Evolutionary conservation across 2,329 filamentous ascomycete genomes (phyloP).

Genomic region (Colletotrichum sp.): DNA sequence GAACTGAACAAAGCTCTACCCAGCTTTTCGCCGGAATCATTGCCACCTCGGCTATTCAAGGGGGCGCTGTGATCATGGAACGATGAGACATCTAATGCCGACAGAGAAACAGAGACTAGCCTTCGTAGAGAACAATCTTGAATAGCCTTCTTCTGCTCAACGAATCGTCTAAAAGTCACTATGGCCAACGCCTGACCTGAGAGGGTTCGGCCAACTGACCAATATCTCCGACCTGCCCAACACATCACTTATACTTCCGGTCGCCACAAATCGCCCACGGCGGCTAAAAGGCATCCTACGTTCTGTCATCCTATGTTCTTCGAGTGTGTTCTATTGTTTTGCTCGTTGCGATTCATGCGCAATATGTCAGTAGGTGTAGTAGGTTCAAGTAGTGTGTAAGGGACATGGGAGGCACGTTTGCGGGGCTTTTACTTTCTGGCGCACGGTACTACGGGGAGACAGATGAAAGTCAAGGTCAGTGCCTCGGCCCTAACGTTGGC

Average conservation of each 20-base stretch:
- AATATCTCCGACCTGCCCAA: not conserved
- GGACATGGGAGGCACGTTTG: not conserved
- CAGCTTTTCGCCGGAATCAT: not conserved
- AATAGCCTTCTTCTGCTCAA: not conserved
- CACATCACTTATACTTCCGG: not conserved
- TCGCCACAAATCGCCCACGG: not conserved
- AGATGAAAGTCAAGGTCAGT: accelerated
- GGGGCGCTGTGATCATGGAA: not conserved
- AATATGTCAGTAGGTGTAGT: not conserved
- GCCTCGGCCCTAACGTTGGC: not conserved
- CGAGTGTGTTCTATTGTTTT: not conserved
- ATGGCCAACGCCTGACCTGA: not conserved
- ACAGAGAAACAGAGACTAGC: not conserved
- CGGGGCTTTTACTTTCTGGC: not conserved
- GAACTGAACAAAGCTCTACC: not conserved
- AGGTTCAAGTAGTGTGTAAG: not conserved
- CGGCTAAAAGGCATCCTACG: not conserved
- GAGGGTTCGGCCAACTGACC: accelerated
- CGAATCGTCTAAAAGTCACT: not conserved
- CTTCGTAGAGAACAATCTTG: not conserved
- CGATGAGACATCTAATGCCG: not conserved
- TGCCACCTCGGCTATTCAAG: not conserved
- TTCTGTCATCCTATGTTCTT: not conserved
- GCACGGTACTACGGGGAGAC: not conserved
- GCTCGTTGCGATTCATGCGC: not conserved